Percentiles rank a stretch among this genome's conserved stretches.
Conservation (phyloP, 164 flowering plant species). For the Nymphaea thermarum region DNA sequence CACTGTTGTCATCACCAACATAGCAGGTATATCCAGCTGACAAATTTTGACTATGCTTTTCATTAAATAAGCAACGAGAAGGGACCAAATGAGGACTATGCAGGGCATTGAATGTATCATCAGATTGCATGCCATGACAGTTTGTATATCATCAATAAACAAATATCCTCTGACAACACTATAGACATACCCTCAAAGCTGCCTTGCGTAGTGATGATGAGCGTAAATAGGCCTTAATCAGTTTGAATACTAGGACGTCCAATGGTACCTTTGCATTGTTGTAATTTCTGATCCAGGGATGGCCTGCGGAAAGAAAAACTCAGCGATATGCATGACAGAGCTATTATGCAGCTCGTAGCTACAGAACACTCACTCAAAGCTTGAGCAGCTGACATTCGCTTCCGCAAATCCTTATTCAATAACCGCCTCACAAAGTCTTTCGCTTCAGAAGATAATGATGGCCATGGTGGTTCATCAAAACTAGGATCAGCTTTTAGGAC, state of each 20-base stretch:
- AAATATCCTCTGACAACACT: not conserved
- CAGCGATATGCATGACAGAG: not conserved
- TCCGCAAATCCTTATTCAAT: constrained; percentile 69
- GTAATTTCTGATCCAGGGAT: constrained; percentile 72
- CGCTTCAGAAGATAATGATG: constrained; percentile 67
- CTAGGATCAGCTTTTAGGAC: constrained; percentile 84
- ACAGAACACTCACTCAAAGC: constrained; percentile 58
- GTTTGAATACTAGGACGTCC: constrained; percentile 61
- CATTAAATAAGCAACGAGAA: too few relatives aligned
- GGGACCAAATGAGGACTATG: too few relatives aligned
- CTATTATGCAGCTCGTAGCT: not conserved
- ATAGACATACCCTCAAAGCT: constrained; percentile 75
- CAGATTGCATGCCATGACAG: too few relatives aligned
- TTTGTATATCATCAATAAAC: not conserved
- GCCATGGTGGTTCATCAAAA: constrained; percentile 89
- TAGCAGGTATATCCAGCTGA: too few relatives aligned
- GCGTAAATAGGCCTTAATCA: constrained; percentile 70
- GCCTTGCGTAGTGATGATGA: constrained; percentile 92
- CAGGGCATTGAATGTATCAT: too few relatives aligned
- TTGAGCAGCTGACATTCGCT: constrained; percentile 81
- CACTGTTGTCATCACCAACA: too few relatives aligned
- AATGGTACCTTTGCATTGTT: constrained; percentile 51
- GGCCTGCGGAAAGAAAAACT: constrained; percentile 46
- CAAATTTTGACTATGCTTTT: too few relatives aligned
- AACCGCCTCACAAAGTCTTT: constrained; percentile 80